Base-by-base conservation (phyloP, 1,284 basidiomycete species). In the Chalciporus sp. region DNA sequence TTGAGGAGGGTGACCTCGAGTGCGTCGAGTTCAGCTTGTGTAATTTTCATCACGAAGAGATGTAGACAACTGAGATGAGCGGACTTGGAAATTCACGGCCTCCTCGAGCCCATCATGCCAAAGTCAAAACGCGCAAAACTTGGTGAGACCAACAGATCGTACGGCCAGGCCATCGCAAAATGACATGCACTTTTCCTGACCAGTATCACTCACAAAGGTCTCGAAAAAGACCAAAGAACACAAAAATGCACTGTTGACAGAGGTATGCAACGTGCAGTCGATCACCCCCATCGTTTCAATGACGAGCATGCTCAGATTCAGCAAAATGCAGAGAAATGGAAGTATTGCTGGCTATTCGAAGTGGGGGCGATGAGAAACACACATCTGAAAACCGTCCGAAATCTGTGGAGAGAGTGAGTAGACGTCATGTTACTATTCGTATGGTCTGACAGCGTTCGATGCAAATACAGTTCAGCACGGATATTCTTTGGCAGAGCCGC, bases 301-400 rank as follows among this genome's bases (percentile, higher is more conserved):
- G 19, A 49, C 35, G 31, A 31, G 33, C 53, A 88, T 46, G 19
- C 42, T 47, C 57, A 93, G 90, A 75, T 94, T 46, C 89, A 90
- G 78, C 79, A 80, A 68, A 84, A 85, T 71, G 74, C 82, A 31
- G 93, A 95, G 64, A 89, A 93, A 76, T 97, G 90, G 85, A 84
- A 88, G 61, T 97, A 96, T 73, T 90, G 93, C 72, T 99, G 95
- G 94, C 73, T 98, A 29, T 97, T 99, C 71, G 87, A 90, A 63
- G 91, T 98, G 26, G 94, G 94, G 40, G 87, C 94, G 67, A 96
- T 98, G 93, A 84, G 96, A 55, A 98, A 96, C 76, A 80, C 93
- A 39, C 91, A 95, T 73, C 77, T 99, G 42, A 95, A 98, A 79
- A 95, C 94, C 58, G 92, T 98, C 42, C 83, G 96, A 61, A 86